phyloP scores from a whole-genome alignment of 2,329 filamentous ascomycete genomes.

The Harringtonia lauricola region DNA sequence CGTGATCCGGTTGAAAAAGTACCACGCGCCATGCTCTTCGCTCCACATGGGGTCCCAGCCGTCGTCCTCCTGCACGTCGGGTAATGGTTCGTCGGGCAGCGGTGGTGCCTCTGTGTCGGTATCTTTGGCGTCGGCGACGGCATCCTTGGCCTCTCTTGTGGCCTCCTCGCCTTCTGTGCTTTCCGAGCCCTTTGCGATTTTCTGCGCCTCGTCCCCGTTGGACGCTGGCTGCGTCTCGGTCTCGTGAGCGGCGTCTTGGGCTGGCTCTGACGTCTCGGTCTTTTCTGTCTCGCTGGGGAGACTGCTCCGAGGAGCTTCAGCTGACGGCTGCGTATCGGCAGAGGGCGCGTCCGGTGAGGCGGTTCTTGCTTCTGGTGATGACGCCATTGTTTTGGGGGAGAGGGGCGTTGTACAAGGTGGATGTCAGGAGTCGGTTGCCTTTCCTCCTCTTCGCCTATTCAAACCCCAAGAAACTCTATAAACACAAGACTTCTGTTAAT shows the following conservation, averaged over 20 bases:
- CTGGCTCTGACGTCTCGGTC: background rate
- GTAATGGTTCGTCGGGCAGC: constrained; percentile 27
- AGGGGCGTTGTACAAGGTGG: background rate
- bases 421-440: background rate
- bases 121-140: background rate
- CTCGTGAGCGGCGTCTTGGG: background rate
- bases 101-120: constrained; percentile 17
- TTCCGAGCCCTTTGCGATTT: background rate
- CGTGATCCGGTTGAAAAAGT: constrained; percentile 76
- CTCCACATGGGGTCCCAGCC: constrained; percentile 81
- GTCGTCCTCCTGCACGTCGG: constrained; percentile 44
- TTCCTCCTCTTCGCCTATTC: background rate
- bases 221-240: background rate
- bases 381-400: constrained; percentile 1
- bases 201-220: background rate
- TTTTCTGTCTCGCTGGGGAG: too few species aligned
- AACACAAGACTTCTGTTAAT: constrained; percentile 2
- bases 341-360: background rate
- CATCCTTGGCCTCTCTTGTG: background rate
- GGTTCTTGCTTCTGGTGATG: background rate
- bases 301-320: too few species aligned
- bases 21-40: constrained; percentile 53
- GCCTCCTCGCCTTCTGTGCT: background rate
- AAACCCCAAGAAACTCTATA: background rate
- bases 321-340: too few species aligned